phyloP scores from a whole-genome alignment of 495 filamentous ascomycete species.

The Podospora pseudopauciseta region DNA sequence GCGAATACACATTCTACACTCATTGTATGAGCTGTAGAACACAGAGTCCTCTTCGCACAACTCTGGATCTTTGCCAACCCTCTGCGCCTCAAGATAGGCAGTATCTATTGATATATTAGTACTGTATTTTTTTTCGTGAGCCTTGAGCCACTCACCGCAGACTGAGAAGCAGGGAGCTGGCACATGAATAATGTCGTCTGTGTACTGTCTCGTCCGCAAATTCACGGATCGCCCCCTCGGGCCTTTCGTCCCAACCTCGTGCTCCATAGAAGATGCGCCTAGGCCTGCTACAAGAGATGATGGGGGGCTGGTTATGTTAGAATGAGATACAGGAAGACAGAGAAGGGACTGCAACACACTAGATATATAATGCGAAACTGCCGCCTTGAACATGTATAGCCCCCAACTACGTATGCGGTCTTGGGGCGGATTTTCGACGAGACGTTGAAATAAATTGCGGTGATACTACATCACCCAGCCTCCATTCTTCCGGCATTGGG shows the following conservation, averaged over 20 bases:
- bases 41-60: not conserved
- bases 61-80: not conserved
- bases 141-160: not conserved
- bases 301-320: not conserved
- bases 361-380: not conserved
- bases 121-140: not conserved
- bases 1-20: not conserved
- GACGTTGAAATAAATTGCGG: not conserved
- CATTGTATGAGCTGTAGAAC: not conserved
- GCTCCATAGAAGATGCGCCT: too few relatives aligned
- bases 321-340: not conserved
- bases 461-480: not conserved
- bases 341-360: not conserved
- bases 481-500: not conserved
- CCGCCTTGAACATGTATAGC: not conserved
- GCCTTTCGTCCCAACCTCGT: not conserved
- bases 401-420: not conserved
- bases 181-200: not conserved
- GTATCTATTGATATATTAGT: not conserved
- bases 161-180: not conserved
- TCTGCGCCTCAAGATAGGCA: not conserved
- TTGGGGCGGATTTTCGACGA: not conserved
- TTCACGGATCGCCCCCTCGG: not conserved
- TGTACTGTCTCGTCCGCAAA: not conserved
- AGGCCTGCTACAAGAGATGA: not conserved